These are phyloP conservation scores for Colletotrichum spaethianum DNA, from an alignment of 2,329 filamentous ascomycete genomes.

Conservation along the genomic window DNA sequence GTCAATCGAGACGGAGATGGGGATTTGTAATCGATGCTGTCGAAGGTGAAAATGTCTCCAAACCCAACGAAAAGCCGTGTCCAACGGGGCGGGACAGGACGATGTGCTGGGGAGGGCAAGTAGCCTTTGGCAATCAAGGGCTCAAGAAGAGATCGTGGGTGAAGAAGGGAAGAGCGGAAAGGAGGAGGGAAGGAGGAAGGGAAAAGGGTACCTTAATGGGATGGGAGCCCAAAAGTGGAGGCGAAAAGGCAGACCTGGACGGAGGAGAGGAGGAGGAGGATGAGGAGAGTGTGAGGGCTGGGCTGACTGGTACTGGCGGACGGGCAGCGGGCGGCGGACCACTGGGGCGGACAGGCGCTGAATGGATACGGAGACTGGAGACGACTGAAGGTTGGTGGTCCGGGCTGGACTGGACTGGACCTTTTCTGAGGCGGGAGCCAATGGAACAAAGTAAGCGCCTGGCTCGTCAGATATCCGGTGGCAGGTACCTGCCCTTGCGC, in stretches of 20 bases:
- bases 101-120: conserved; percentile 24
- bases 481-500: conserved; percentile 1
- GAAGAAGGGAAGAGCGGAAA: conserved; percentile 31
- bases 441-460: conserved; percentile 1
- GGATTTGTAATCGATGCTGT: conserved; percentile 25
- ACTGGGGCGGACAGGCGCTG: conserved; percentile 27
- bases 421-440: background rate
- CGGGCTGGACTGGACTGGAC: background rate
- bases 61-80: conserved; percentile 36
- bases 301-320: background rate
- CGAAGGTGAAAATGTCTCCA: conserved; percentile 18
- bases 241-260: conserved; percentile 35
- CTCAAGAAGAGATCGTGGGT: conserved; percentile 40
- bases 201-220: conserved; percentile 40
- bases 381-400: background rate
- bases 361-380: background rate
- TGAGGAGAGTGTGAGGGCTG: background rate
- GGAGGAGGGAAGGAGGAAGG: conserved; percentile 25
- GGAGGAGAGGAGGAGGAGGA: background rate
- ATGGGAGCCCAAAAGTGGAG: conserved; percentile 42
- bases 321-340: conserved; percentile 35
- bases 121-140: conserved; percentile 36
- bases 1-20: conserved; percentile 16
- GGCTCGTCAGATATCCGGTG: background rate
- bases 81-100: conserved; percentile 39